Conservation (phyloP, 2,329 filamentous ascomycete genomes). For the Claviceps sp. region DNA sequence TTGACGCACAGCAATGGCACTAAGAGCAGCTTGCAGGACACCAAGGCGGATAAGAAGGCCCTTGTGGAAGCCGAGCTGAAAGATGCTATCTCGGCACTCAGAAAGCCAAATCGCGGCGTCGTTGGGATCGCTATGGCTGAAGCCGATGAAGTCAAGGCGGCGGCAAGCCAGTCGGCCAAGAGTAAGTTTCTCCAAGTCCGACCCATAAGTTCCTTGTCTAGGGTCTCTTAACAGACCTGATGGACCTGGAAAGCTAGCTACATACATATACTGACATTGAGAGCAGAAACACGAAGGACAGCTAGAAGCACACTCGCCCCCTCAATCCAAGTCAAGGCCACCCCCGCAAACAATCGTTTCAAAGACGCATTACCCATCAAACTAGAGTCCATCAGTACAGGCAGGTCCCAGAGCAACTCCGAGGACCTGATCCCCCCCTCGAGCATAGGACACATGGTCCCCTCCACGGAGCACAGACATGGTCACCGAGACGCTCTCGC, state of each 20-base stretch:
- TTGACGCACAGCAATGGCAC: conserved; percentile 32
- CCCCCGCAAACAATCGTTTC: conserved; percentile 41
- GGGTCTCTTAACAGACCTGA: neutral
- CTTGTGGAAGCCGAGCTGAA: conserved; percentile 56
- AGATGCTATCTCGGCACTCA: conserved; percentile 59
- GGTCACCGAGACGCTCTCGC: conserved; percentile 18
- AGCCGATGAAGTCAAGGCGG: conserved; percentile 47
- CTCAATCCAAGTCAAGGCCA: conserved; percentile 41
- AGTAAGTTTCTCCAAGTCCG: conserved; percentile 28
- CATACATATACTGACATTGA: conserved; percentile 15
- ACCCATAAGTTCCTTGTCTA: neutral
- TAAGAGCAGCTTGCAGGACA: conserved; percentile 36
- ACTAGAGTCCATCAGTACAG: conserved; percentile 10
- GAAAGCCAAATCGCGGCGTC: conserved; percentile 61
- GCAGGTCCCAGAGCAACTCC: conserved; percentile 11
- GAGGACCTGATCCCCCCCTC: conserved; percentile 24
- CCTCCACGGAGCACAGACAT: conserved; percentile 26
- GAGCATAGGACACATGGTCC: conserved; percentile 24
- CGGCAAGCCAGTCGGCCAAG: conserved; percentile 28
- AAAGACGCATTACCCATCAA: conserved; percentile 31
- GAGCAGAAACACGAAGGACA: conserved; percentile 39
- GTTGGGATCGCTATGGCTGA: conserved; percentile 55
- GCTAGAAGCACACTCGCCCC: conserved; percentile 23
- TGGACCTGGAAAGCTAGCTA: no score
- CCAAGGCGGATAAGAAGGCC: conserved; percentile 51